A percentile compares a stretch with the other conserved stretches of the same genome.
phyloP scores from a whole-genome alignment of 169 alveolate species.

The Cyclospora cayetanensis region DNA sequence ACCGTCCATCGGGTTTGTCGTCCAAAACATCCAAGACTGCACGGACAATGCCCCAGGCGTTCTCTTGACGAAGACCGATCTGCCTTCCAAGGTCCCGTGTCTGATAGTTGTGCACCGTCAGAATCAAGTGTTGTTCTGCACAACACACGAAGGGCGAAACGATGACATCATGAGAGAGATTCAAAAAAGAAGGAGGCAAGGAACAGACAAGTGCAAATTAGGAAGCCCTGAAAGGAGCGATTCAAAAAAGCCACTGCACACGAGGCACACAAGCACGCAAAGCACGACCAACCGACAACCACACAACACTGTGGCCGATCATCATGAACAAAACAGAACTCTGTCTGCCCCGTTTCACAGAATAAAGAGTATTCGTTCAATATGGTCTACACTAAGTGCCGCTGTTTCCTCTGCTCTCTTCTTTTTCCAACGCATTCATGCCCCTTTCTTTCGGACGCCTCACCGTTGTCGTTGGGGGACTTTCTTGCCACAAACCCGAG shows the following conservation, averaged over 20 bases:
- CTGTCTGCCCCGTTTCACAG: too few relatives aligned
- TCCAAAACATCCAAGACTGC: slow-evolving; percentile 82
- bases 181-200: not conserved
- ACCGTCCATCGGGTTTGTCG: slow-evolving; percentile 90
- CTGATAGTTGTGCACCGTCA: slow-evolving; percentile 88
- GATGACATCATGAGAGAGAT: not conserved
- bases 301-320: too few relatives aligned
- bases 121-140: slow-evolving; percentile 81
- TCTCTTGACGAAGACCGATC: slow-evolving; percentile 89
- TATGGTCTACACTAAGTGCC: too few relatives aligned
- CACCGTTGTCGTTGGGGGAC: slow-evolving; percentile 86
- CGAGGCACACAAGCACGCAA: too few relatives aligned
- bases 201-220: not conserved
- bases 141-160: not conserved
- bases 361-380: not conserved
- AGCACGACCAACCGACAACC: too few relatives aligned
- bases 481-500: slow-evolving; percentile 89
- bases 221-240: not conserved
- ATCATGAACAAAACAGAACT: too few relatives aligned
- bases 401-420: too few relatives aligned
- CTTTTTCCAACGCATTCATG: too few relatives aligned
- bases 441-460: not conserved
- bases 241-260: not conserved
- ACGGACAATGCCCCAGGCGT: slow-evolving; percentile 91
- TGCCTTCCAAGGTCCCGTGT: slow-evolving; percentile 90